A percentile compares a stretch with the other conserved stretches of the same genome.
Evolutionary conservation across 2,329 filamentous ascomycete species (phyloP).

Genomic region (Ustulina deusta): DNA sequence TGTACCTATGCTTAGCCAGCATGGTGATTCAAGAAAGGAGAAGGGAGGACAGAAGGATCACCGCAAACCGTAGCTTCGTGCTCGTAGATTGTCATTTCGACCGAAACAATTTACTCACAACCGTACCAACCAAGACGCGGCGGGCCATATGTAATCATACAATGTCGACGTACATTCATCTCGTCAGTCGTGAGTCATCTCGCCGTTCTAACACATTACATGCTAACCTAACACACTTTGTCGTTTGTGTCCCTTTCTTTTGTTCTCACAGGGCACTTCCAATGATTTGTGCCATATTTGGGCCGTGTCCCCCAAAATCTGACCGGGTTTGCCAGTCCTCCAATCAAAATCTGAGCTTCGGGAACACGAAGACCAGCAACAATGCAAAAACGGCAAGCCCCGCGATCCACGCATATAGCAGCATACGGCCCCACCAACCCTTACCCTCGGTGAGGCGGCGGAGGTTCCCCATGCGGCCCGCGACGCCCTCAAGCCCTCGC

Average conservation of each 20-base stretch:
- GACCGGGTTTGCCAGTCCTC: neutral
- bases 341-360: slow-evolving; percentile 84
- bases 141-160: slow-evolving; percentile 14
- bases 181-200: slow-evolving; percentile 33
- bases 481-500: slow-evolving; percentile 79
- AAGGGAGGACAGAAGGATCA: neutral
- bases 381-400: slow-evolving; percentile 83
- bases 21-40: too few species aligned
- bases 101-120: too few species aligned
- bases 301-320: neutral
- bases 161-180: slow-evolving; percentile 23
- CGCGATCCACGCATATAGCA: slow-evolving; percentile 87
- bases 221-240: slow-evolving; percentile 15
- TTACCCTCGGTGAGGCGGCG: slow-evolving; percentile 86
- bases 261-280: neutral
- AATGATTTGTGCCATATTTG: neutral
- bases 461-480: slow-evolving; percentile 80
- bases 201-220: slow-evolving; percentile 23
- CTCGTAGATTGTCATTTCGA: neutral
- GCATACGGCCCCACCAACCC: slow-evolving; percentile 86
- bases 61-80: neutral
- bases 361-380: slow-evolving; percentile 84
- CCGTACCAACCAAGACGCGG: neutral
- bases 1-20: neutral
- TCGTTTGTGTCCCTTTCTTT: neutral